Base-by-base conservation (phyloP, 1,139 yeast genomes). In the Blastobotrys raffinosifermentans region DNA sequence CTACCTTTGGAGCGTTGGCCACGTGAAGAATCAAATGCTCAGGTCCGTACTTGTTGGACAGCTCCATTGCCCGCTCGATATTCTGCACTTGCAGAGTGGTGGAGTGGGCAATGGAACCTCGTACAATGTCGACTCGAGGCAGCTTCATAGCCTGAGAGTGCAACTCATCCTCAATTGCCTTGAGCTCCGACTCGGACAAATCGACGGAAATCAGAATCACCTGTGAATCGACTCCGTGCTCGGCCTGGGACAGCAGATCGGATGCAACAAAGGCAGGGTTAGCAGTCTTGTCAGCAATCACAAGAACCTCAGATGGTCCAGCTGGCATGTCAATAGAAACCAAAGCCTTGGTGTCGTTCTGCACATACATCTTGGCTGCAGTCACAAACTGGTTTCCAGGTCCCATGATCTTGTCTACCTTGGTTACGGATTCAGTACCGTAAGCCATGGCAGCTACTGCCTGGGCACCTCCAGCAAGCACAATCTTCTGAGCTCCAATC, bases 321-420 rank as follows among this genome's bases (percentile, higher is more conserved):
- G 99, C 99, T 33, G 99, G 99, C 97, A 91, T 89, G 62, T 91
- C 99, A 51, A 91, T 93, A 22, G 95, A 83, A 57, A 96, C 93
- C 51, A 87, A 69, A 2, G 98, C 97, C 50, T 80, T 83, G 3
- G 96, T 85, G 57, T 91, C 98, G 58, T 93, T 93, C 54, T 89
- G 93, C 32, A 93, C 94, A 58, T 83, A 70, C 98, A 93, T 93
- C 69, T 91, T 91, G 29, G 98, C 99, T 35, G 98, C 98, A 18
- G 99, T 91, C 40, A 91, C 99, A 60, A 93, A 91, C 66, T 91
- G 99, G 66, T 91, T 91, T 44, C 98, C 99, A 16, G 99, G 99
- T 37, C 99, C 99, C 62, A 91, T 73, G 45, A 91, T 89, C 71
- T 91, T 91, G 65, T 91, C 96, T 59, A 93, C 93, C 64, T 93